These are phyloP conservation scores for Cercospora janseana DNA, from an alignment of 2,329 filamentous ascomycete genomes.

Conservation along the genomic window DNA sequence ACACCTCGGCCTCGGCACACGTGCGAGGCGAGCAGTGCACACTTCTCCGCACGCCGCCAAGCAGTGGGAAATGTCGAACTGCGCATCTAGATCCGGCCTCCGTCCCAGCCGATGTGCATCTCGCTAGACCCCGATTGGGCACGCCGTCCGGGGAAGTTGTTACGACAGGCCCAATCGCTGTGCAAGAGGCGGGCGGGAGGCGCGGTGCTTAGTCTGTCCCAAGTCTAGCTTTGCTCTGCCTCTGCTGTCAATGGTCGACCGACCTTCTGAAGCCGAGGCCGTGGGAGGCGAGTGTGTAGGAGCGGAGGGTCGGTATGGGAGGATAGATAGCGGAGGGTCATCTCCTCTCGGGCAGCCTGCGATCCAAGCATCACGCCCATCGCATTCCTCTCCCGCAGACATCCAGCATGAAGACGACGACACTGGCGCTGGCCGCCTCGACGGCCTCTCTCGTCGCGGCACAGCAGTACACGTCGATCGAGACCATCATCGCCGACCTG, in stretches of 20 bases:
- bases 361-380: too few species aligned
- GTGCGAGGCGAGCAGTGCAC: too few species aligned
- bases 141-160: neutral
- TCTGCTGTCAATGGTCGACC: neutral
- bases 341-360: too few species aligned
- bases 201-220: neutral
- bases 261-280: constrained; percentile 7
- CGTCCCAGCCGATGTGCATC: neutral
- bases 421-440: neutral
- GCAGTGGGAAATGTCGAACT: too few species aligned
- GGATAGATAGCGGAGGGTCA: too few species aligned
- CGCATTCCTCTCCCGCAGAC: neutral
- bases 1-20: too few species aligned
- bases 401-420: constrained; percentile 1
- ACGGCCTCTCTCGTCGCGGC: neutral
- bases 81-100: constrained; percentile 1
- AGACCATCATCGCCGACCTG: constrained; percentile 17
- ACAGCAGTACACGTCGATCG: constrained; percentile 8
- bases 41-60: too few species aligned
- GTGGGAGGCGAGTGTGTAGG: neutral
- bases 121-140: neutral
- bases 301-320: neutral
- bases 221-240: too few species aligned
- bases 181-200: neutral
- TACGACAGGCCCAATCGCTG: constrained; percentile 10